Evolutionary conservation across 2,329 filamentous ascomycete species (phyloP).

Genomic region (Sporothrix mexicana): DNA sequence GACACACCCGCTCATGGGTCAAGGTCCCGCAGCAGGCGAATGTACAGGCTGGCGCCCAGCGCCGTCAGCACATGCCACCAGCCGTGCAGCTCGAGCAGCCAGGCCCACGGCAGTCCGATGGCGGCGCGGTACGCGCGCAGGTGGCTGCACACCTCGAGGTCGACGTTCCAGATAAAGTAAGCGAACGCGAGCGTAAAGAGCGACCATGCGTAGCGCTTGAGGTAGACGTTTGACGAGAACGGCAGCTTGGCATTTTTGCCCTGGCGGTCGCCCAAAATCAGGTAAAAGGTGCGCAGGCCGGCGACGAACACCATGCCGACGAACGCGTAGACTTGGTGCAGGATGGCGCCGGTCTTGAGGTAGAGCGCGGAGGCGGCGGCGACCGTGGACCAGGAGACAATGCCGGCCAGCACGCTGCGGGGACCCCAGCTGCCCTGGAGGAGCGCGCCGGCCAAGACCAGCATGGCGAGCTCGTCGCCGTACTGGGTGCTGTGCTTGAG

Average conservation of each 20-base stretch:
- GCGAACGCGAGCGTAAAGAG: slow-evolving; percentile 42
- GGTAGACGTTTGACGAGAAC: background rate
- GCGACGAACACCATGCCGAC: slow-evolving; percentile 44
- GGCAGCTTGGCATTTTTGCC: background rate
- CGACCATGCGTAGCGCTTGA: slow-evolving; percentile 7
- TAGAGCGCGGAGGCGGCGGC: slow-evolving; percentile 52
- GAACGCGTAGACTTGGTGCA: slow-evolving; percentile 52
- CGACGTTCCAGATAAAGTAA: slow-evolving; percentile 63
- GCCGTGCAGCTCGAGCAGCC: slow-evolving; percentile 63
- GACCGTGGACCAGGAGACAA: slow-evolving; percentile 49
- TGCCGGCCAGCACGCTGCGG: slow-evolving; percentile 49
- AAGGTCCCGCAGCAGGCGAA: slow-evolving; percentile 31
- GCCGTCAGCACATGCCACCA: slow-evolving; percentile 70
- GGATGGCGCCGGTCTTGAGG: slow-evolving; percentile 50
- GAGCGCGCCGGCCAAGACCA: slow-evolving; percentile 58
- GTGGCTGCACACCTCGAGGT: slow-evolving; percentile 57
- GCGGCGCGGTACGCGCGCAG: slow-evolving; percentile 52
- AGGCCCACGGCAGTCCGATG: slow-evolving; percentile 61
- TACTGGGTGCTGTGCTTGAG: slow-evolving; percentile 52
- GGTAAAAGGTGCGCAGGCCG: slow-evolving; percentile 45
- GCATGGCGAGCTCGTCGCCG: slow-evolving; percentile 65
- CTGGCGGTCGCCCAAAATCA: slow-evolving; percentile 42
- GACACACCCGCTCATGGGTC: background rate
- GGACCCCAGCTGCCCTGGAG: slow-evolving; percentile 55
- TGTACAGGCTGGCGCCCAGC: slow-evolving; percentile 50